Evolutionary conservation across 2,329 filamentous ascomycete genomes (phyloP).

Genomic region (Gaeumannomyces sp.): DNA sequence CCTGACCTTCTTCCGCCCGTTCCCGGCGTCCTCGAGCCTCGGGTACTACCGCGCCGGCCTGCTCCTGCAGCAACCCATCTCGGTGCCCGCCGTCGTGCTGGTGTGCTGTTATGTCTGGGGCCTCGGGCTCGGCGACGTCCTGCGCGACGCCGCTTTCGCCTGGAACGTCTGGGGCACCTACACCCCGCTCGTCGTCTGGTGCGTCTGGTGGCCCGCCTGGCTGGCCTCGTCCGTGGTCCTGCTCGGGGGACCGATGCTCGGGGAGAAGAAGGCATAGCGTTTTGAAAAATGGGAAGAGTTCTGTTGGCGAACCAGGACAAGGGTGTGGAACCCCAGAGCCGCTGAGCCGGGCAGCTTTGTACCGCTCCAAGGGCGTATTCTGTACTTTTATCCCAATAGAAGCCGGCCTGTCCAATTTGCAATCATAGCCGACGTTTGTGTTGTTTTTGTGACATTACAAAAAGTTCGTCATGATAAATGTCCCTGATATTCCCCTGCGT

Average conservation of each 20-base stretch:
- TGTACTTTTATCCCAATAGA: neutral
- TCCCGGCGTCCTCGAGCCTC: conserved; percentile 14
- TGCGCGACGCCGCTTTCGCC: conserved; percentile 72
- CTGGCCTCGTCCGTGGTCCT: conserved; percentile 55
- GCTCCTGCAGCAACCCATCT: conserved; percentile 50
- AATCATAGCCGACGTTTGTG: too few species aligned
- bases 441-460: too few species aligned
- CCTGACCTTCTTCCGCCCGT: conserved; percentile 64
- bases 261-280: neutral
- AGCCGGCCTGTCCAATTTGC: neutral
- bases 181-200: conserved; percentile 85
- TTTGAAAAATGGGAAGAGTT: neutral
- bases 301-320: too few species aligned
- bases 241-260: conserved; percentile 30
- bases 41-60: conserved; percentile 37
- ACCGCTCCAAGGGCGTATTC: neutral
- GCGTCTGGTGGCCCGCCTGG: conserved; percentile 95
- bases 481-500: neutral
- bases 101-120: conserved; percentile 36
- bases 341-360: neutral
- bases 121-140: conserved; percentile 46
- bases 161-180: conserved; percentile 89
- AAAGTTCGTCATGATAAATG: neutral
- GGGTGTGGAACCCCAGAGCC: neutral
- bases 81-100: conserved; percentile 53